Base-by-base conservation (phyloP, 257 asterid species). In the Haberlea rhodopensis region DNA sequence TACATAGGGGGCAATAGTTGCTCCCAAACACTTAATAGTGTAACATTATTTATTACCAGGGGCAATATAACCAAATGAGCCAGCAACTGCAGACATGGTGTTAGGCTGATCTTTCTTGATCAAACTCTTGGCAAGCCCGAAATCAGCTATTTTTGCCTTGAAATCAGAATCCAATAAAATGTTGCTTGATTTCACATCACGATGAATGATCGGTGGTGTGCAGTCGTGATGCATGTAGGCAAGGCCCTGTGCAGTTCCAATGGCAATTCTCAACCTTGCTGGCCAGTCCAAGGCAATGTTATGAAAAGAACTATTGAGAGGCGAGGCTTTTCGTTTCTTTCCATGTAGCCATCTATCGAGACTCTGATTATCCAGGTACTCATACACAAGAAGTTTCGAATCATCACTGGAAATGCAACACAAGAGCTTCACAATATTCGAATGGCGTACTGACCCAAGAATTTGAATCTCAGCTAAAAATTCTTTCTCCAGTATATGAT, bases 191-290 rank as follows among this genome's bases (percentile, higher is more conserved):
- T 82, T 82, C 65, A 82, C 82, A 46, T 82, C 85, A 0, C 79
- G 83, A 52, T 82, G 86, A 27, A 83, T 60, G 52, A 78, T 80
- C 16, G 85, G 81, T 0, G 84, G 81, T 0, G 63, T 71, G 67
- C 83, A 85, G 48, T 78, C 84, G 23, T 80, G 91, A 57, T 85
- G 88, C 88, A 85, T 78, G 54, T 85, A 85, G 27, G 78, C 80
- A 37, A 82, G 79, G 8, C 91, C 89, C 2, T 75, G 80, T 8
- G 89, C 85, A 4, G 84, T 80, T 53, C 84, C 91, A 25, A 80
- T 27, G 2, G 85, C 91, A 2, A 80, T 78, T 23, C 67, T 49
- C 11, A 81, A 71, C 69, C 91, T 80, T 6, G 74, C 60, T 9
- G 70, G 75, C 91, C 91, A 82, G 8, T 78, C 81, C 75, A 84